Evolutionary conservation across 1,284 basidiomycete genomes (phyloP).

Genomic region (Leccinum discolor): DNA sequence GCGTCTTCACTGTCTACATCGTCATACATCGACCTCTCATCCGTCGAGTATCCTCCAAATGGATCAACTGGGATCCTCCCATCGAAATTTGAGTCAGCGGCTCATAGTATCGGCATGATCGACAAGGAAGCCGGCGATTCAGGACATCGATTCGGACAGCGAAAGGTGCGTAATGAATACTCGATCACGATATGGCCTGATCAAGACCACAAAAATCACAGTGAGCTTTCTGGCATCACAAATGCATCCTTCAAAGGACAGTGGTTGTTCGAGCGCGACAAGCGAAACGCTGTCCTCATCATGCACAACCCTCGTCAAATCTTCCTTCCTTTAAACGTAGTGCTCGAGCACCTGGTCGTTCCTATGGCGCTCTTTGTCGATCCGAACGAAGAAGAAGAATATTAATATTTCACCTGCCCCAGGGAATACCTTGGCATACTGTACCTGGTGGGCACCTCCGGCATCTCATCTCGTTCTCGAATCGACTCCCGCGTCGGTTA

Average conservation of each 20-base stretch:
- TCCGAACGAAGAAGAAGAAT: too few species aligned
- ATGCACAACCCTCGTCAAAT: conserved; percentile 22
- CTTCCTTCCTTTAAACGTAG: conserved; percentile 15
- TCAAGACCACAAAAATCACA: neutral
- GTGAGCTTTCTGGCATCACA: conserved; percentile 7
- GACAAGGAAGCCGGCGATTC: conserved; percentile 19
- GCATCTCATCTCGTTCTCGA: too few species aligned
- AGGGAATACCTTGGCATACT: too few species aligned
- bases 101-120: conserved; percentile 20
- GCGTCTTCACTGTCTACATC: too few species aligned
- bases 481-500: too few species aligned
- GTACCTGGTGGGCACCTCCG: too few species aligned
- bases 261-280: conserved; percentile 20
- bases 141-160: conserved; percentile 3
- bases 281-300: conserved; percentile 19
- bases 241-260: conserved; percentile 16
- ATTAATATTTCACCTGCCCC: too few species aligned
- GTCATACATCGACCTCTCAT: conserved; percentile 27
- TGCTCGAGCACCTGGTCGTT: conserved; percentile 15
- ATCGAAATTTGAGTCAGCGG: conserved; percentile 23
- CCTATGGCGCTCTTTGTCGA: too few species aligned
- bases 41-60: conserved; percentile 21
- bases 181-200: neutral
- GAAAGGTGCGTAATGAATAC: conserved; percentile 10
- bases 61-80: conserved; percentile 29